Percentiles rank a stretch among this genome's conserved stretches.
These are phyloP conservation scores for Diaporthe sp. DNA, from an alignment of 2,329 filamentous ascomycete species.

Conservation along the genomic window DNA sequence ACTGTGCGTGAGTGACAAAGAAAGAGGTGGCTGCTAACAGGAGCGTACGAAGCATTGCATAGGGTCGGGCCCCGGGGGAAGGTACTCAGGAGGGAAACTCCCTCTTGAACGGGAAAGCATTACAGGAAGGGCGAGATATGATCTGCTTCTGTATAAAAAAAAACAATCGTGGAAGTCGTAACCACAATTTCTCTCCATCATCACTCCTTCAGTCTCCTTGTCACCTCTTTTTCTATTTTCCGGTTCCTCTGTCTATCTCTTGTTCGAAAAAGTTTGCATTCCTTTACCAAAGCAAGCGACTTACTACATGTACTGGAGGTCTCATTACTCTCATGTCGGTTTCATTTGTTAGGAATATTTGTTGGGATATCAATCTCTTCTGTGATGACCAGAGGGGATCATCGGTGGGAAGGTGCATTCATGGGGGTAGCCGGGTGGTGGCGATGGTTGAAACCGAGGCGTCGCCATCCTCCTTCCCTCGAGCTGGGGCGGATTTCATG, in stretches of 20 bases:
- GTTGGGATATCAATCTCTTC: slow-evolving; percentile 17
- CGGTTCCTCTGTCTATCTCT: not conserved
- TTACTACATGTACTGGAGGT: slow-evolving; percentile 24
- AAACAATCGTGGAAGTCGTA: slow-evolving; percentile 34
- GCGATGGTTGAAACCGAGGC: not conserved
- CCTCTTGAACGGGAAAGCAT: not conserved
- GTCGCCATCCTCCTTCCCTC: not conserved
- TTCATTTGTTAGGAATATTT: slow-evolving; percentile 18
- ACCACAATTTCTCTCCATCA: slow-evolving; percentile 35
- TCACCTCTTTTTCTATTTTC: not conserved
- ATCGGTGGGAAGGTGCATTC: slow-evolving; percentile 9
- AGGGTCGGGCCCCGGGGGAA: not conserved
- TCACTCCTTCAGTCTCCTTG: slow-evolving; percentile 24
- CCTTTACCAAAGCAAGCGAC: slow-evolving; percentile 24
- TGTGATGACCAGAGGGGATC: not conserved
- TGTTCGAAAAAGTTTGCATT: slow-evolving; percentile 25
- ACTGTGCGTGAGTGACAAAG: not conserved
- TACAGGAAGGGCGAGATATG: slow-evolving; percentile 29
- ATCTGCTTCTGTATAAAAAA: slow-evolving; percentile 41
- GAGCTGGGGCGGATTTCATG: not conserved
- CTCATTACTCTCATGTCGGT: not conserved
- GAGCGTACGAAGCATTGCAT: slow-evolving; percentile 17
- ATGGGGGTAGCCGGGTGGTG: not conserved
- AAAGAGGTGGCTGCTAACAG: not conserved
- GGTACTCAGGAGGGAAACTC: not conserved